Conservation (phyloP, 495 filamentous ascomycete genomes). For the Cryomyces minteri region DNA sequence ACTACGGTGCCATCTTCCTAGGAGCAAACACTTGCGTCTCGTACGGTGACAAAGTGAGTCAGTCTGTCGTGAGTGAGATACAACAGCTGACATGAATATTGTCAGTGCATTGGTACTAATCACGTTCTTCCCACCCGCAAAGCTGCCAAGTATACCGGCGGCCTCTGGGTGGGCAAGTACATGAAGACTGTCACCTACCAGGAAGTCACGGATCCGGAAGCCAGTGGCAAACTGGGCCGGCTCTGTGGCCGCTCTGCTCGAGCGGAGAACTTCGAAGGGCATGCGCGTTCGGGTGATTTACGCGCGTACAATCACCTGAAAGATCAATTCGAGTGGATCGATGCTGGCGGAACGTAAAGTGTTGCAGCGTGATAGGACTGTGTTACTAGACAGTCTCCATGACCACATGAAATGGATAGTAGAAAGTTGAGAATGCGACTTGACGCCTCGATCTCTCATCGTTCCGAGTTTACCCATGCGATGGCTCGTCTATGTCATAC, state of each 20-base stretch:
- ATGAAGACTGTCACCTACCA: constrained; percentile 33
- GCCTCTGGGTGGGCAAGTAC: constrained; percentile 35
- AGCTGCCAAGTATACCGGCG: constrained; percentile 29
- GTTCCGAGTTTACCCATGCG: too few species aligned
- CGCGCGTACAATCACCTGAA: constrained; percentile 25
- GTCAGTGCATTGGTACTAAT: constrained; percentile 31
- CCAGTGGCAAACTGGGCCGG: constrained; percentile 30
- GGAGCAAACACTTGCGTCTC: constrained; percentile 35
- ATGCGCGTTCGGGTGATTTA: constrained; percentile 30
- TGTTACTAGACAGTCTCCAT: too few species aligned
- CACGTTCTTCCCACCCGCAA: constrained; percentile 32
- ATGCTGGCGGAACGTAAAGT: too few species aligned
- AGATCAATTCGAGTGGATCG: constrained; percentile 28
- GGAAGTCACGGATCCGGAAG: constrained; percentile 25
- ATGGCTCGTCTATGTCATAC: too few species aligned
- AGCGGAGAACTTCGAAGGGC: constrained; percentile 34
- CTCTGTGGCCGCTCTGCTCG: constrained; percentile 31
- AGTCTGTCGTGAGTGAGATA: background rate
- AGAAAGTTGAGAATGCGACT: too few species aligned
- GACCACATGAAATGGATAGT: too few species aligned
- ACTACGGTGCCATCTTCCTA: constrained; percentile 32
- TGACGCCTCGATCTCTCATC: too few species aligned
- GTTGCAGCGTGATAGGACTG: too few species aligned
- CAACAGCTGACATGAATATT: background rate
- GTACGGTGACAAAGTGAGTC: constrained; percentile 26